Percentiles rank a stretch among this genome's conserved stretches.
Evolutionary conservation across 768 basidiomycete species (phyloP).

Genomic region (button mushroom (Agaricus bisporus)): DNA sequence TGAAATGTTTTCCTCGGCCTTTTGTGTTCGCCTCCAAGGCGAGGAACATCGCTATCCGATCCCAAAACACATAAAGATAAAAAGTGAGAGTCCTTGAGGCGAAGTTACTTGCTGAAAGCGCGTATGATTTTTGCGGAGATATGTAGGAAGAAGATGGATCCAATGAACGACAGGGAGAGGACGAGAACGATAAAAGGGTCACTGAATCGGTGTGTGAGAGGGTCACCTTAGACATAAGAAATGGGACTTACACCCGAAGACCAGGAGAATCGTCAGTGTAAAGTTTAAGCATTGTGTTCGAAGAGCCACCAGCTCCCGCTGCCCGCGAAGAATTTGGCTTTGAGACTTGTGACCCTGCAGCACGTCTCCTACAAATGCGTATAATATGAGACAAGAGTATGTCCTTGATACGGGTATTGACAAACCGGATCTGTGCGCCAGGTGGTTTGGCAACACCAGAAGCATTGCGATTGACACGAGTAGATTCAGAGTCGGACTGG

Average conservation of each 20-base stretch:
- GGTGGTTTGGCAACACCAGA: slow-evolving; percentile 64
- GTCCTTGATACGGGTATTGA: slow-evolving; percentile 9
- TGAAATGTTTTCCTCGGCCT: slow-evolving; percentile 9
- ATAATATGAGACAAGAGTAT: slow-evolving; percentile 1
- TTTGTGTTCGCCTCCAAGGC: neutral
- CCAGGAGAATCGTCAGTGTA: slow-evolving; percentile 99
- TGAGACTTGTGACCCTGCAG: slow-evolving; percentile 53
- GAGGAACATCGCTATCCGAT: neutral
- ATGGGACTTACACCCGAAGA: slow-evolving; percentile 70
- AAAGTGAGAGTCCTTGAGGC: neutral
- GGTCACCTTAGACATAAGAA: neutral
- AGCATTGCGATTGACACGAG: slow-evolving; percentile 35
- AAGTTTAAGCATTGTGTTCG: slow-evolving; percentile 97
- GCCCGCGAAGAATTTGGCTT: slow-evolving; percentile 85
- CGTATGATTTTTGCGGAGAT: slow-evolving; percentile 94
- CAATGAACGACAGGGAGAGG: slow-evolving; percentile 94
- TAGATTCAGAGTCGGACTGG: slow-evolving; percentile 79
- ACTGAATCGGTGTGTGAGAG: slow-evolving; percentile 31
- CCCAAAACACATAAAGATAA: slow-evolving; percentile 5
- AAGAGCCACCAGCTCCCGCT: slow-evolving; percentile 93
- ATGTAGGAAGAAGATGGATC: slow-evolving; percentile 97
- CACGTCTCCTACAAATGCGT: slow-evolving; percentile 54
- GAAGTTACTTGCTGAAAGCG: slow-evolving; percentile 71
- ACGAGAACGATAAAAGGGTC: slow-evolving; percentile 97
- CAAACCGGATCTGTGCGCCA: slow-evolving; percentile 78